Conservation (phyloP, 192 early-diverging fungal genomes). For the Podila epicladia region DNA sequence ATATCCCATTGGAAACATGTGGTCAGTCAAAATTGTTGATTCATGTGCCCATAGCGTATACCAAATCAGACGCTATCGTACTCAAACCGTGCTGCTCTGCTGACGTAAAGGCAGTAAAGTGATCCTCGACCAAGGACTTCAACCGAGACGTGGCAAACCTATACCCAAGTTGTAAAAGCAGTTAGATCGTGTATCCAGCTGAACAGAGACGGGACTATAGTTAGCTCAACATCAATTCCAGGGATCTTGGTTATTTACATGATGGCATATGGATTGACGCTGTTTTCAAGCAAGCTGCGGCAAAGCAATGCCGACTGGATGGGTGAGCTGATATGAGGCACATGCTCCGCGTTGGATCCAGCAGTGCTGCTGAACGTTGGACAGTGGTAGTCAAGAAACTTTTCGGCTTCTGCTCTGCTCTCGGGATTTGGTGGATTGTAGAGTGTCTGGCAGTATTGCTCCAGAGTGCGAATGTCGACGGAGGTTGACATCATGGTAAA, state of each 20-base stretch:
- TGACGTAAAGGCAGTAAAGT: slow-evolving; percentile 28
- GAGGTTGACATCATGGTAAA: slow-evolving; percentile 25
- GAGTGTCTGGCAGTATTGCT: slow-evolving; percentile 42
- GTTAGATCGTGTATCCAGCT: neutral
- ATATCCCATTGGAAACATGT: too few relatives aligned
- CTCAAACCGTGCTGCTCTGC: slow-evolving; percentile 46
- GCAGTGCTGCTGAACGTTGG: slow-evolving; percentile 28
- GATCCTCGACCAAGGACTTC: slow-evolving; percentile 27
- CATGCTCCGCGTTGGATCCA: slow-evolving; percentile 5
- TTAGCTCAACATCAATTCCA: neutral
- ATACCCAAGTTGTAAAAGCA: neutral
- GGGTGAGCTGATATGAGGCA: slow-evolving; percentile 28
- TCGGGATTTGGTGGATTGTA: slow-evolving; percentile 33
- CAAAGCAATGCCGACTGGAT: slow-evolving; percentile 42
- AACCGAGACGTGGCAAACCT: slow-evolving; percentile 47
- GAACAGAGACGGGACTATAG: neutral
- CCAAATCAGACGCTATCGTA: neutral
- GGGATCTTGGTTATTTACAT: slow-evolving; percentile 12
- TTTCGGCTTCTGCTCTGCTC: slow-evolving; percentile 29
- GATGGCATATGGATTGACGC: slow-evolving; percentile 27
- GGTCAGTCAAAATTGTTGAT: neutral
- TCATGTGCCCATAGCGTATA: too few relatives aligned
- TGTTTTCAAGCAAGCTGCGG: slow-evolving; percentile 36
- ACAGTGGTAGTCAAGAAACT: slow-evolving; percentile 32
- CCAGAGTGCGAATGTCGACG: slow-evolving; percentile 24